Base-by-base conservation (phyloP, 2,329 filamentous ascomycete species). In the Rosellinia necatrix region DNA sequence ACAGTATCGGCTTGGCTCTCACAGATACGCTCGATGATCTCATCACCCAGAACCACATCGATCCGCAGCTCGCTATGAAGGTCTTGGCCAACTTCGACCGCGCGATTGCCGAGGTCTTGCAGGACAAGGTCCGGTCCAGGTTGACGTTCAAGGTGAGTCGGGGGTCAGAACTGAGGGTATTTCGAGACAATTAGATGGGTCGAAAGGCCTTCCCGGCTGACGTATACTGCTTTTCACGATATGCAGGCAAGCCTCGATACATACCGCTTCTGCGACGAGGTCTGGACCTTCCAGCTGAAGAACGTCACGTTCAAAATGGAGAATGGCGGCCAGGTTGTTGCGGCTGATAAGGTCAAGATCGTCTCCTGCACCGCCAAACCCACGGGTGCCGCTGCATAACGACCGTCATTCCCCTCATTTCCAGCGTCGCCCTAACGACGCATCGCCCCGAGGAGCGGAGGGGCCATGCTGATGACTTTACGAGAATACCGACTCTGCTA, bases 281-380 rank as follows among this genome's bases (percentile, higher is more conserved):
- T 99, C 56, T 99, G 94, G 94, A 99, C 94, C 1, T 99, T 99
- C 74, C 84, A 99, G 56, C 96, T 99, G 76, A 97, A 97, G 76
- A 94, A 97, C 65, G 92, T 97, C 53, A 92, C 88, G n/a, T 97
- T 99, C 79, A 99, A 99, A 78, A 88, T 97, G 78, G 93, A 97
- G 67, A 91, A 89, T 49, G 82, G 81, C 64, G 85, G 83, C 53
- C 83, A 86, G 59, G 83, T 84, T 1, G 86, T 97, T 12, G 78
- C 83, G 32, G 92, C 92, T 17, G 93, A 97, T 71, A 93, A 92
- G 73, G 90, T 99, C 75, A 97, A 97, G 86, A 99, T 99, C 66
- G 94, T 99, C 46, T 96, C 91, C 76, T 97, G 93, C 76, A 96
- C 96, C 70, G 92, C 92, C 65, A 97, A 97, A 81, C 69, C 69